Evolutionary conservation across 352 stramenopile species (phyloP).

Genomic region (Peronospora belbahrii): DNA sequence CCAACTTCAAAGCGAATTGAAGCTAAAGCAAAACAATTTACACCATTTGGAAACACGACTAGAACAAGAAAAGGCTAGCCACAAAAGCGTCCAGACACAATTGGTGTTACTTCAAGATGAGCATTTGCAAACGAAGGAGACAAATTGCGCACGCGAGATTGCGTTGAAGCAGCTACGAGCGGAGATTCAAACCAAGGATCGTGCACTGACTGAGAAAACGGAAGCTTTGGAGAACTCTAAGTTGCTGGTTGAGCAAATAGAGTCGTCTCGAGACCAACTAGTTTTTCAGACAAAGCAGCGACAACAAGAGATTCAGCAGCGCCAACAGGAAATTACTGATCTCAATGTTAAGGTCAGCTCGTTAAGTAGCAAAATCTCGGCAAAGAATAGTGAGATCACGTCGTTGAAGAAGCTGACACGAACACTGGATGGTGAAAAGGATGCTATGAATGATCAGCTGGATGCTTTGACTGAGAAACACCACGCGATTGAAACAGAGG

Average conservation of each 20-base stretch:
- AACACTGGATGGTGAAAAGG: conserved; percentile 66
- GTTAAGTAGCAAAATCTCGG: conserved; percentile 35
- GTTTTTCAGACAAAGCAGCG: conserved; percentile 72
- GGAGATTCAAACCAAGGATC: conserved; percentile 48
- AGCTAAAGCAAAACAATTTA: conserved; percentile 37
- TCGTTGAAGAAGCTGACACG: conserved; percentile 64
- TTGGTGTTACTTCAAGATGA: conserved; percentile 53
- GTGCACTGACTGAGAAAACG: conserved; percentile 52
- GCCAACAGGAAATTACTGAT: conserved; percentile 46
- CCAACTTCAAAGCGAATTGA: conserved; percentile 56
- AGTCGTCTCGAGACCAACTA: conserved; percentile 71
- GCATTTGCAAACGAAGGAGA: conserved; percentile 43
- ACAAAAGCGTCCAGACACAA: conserved; percentile 54
- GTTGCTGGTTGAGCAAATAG: conserved; percentile 74
- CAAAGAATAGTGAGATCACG: conserved; percentile 40
- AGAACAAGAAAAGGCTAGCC: conserved; percentile 53
- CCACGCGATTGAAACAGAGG: conserved; percentile 50
- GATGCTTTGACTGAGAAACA: conserved; percentile 67
- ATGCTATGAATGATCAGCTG: conserved; percentile 56
- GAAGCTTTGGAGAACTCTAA: conserved; percentile 63
- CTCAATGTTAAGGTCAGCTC: conserved; percentile 39
- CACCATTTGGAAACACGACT: conserved; percentile 56
- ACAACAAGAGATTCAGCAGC: conserved; percentile 52
- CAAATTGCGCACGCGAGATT: conserved; percentile 43
- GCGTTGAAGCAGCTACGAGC: conserved; percentile 51